Evolutionary conservation across 208 protist genomes (phyloP).

Genomic region (Crithidia acanthocephali): DNA sequence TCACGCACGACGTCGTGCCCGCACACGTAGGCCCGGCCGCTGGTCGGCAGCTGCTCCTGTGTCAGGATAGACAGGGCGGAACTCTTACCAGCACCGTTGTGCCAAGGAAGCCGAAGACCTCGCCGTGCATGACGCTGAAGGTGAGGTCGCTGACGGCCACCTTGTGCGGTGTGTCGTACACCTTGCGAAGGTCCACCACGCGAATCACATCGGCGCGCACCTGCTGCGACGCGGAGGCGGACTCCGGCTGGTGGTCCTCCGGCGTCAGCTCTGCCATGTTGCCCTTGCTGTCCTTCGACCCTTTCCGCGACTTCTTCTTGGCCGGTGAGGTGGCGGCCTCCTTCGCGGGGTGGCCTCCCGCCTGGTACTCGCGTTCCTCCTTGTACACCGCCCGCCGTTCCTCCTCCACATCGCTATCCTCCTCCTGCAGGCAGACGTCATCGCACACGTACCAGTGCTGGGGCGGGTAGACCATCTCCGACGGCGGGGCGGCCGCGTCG

Average conservation of each 20-base stretch:
- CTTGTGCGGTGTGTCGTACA: conserved; percentile 45
- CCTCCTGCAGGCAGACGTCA: conserved; percentile 18
- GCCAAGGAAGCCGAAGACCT: conserved; percentile 91
- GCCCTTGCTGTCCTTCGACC: background rate
- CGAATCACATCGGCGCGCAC: conserved; percentile 46
- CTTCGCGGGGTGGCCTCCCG: conserved; percentile 3
- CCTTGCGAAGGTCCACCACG: conserved; percentile 57
- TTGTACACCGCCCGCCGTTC: conserved; percentile 50
- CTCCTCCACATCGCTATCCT: conserved; percentile 61
- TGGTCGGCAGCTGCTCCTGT: conserved; percentile 74
- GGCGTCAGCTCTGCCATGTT: background rate
- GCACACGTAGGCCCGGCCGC: conserved; percentile 52
- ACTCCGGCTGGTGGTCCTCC: conserved; percentile 15
- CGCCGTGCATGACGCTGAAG: conserved; percentile 73
- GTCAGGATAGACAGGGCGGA: conserved; percentile 86
- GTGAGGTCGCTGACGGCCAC: conserved; percentile 75
- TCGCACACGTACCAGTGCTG: conserved; percentile 16
- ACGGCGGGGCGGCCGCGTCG: background rate
- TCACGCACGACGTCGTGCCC: conserved; percentile 48
- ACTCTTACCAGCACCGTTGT: conserved; percentile 92
- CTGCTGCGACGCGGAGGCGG: background rate
- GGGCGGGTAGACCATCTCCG: conserved; percentile 25
- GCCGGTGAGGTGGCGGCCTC: background rate
- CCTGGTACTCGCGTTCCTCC: conserved; percentile 18
- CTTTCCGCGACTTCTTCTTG: background rate